Base-by-base conservation (phyloP, 2,329 filamentous ascomycete species). In the Phialophora verrucosa region DNA sequence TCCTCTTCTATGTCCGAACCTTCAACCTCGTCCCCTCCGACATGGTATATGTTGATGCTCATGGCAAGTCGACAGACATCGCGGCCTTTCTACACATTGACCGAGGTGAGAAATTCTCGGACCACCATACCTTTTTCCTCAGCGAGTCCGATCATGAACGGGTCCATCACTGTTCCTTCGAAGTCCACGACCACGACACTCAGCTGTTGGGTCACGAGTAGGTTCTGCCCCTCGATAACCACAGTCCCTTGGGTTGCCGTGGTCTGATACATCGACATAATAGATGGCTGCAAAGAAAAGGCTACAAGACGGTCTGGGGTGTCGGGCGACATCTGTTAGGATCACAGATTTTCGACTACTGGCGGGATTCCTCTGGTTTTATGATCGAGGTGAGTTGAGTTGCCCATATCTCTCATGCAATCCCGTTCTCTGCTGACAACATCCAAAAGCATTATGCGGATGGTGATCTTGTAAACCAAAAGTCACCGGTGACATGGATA, bases 161-260 rank as follows among this genome's bases (percentile, higher is more conserved):
- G 5, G 84, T 91, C 1, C 89, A 91, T 74, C 90, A 91, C 77
- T 85, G 84, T 20, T 86, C 83, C 1, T 92, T 89, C 69, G 90
- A 91, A 76, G 88, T 90, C 3, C 86, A 90, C 72, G 88, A 91
- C 75, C 90, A 89, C 71, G 89, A 92, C 73, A 85, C 86, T 4
- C 89, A 91, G 79, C 81, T 86, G 42, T 79, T 91, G 5, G 90
- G 90, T 0, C 90, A 91, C 76, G 84, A 90, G 42, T 47, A 47
- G 11, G 42, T 47, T 7, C 42, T 47, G 42, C 42, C 42, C 11
- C 17, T 17, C 42, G 5, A 47, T 7, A 47, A 47, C 42, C 20
- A 47, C 91, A 88, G 87, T n/a, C n/a, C n/a, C n/a, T n/a, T n/a
- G n/a, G n/a, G n/a, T n/a, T n/a, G n/a, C n/a, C n/a, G n/a, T n/a